phyloP scores from a whole-genome alignment of 768 basidiomycete genomes.

The Kwoniella bestiolae region DNA sequence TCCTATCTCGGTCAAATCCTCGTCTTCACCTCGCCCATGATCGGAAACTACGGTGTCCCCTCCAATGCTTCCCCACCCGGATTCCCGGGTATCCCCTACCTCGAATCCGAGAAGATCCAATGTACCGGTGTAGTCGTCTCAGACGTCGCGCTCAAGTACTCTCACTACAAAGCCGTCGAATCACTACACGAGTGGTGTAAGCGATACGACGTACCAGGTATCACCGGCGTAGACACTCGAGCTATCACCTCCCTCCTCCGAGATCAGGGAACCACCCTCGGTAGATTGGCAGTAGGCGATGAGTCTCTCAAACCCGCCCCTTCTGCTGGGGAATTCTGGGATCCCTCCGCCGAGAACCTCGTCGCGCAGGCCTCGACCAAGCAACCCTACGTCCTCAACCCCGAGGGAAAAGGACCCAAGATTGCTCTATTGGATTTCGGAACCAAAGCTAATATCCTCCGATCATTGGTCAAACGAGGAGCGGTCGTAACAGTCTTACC shows the following conservation, averaged over 20 bases:
- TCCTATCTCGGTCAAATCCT: conserved; percentile 98
- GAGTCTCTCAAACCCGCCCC: conserved; percentile 70
- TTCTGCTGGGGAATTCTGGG: conserved; percentile 77
- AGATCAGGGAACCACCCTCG: conserved; percentile 95
- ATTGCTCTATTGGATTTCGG: conserved; percentile 98
- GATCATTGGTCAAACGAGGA: conserved; percentile 85
- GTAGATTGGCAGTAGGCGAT: conserved; percentile 79
- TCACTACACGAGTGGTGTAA: conserved; percentile 91
- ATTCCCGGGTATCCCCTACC: conserved; percentile 69
- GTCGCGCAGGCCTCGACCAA: conserved; percentile 92
- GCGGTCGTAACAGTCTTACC: conserved; percentile 94
- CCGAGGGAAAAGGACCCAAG: conserved; percentile 74
- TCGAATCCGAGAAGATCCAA: conserved; percentile 87
- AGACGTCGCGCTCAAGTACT: conserved; percentile 92
- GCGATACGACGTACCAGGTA: conserved; percentile 84
- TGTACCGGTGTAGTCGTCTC: conserved; percentile 91
- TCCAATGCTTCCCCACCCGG: conserved; percentile 63
- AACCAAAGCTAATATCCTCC: conserved; percentile 94
- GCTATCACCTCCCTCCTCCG: conserved; percentile 92
- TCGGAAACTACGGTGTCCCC: conserved; percentile 98
- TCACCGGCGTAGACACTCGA: conserved; percentile 96
- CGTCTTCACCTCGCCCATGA: conserved; percentile 97
- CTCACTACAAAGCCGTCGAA: conserved; percentile 92
- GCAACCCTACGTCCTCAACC: conserved; percentile 80
- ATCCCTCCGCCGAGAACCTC: conserved; percentile 87